These are phyloP conservation scores for Priceomyces haplophilus DNA, from an alignment of 805 yeast genomes.

Conservation along the genomic window DNA sequence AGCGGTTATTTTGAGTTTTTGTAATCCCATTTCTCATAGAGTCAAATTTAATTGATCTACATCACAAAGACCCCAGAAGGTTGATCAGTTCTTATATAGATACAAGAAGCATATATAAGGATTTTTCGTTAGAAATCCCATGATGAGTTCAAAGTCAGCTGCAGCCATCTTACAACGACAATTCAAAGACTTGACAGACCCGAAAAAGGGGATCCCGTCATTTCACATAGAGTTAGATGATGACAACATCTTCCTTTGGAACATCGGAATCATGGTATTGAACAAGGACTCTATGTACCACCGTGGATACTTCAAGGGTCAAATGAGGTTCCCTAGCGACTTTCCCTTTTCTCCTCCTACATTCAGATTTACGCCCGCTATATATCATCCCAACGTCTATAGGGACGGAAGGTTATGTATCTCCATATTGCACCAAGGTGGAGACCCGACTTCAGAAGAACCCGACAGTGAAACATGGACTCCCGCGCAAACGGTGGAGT, in stretches of 20 bases:
- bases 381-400: constrained; percentile 93
- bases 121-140: background rate
- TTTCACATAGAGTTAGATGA: constrained; percentile 64
- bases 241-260: constrained; percentile 64
- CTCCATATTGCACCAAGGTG: constrained; percentile 87
- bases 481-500: constrained; percentile 89
- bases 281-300: constrained; percentile 87
- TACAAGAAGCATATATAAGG: background rate
- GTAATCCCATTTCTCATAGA: constrained; percentile 3
- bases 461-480: constrained; percentile 94
- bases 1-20: constrained; percentile 5
- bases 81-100: constrained; percentile 1
- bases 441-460: constrained; percentile 86
- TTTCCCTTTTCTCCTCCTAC: constrained; percentile 93
- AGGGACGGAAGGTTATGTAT: constrained; percentile 91
- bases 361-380: constrained; percentile 88
- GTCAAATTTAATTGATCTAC: background rate
- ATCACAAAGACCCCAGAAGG: background rate
- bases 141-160: constrained; percentile 56
- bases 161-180: constrained; percentile 90
- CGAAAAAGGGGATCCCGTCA: constrained; percentile 63
- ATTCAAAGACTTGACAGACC: constrained; percentile 89
- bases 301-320: constrained; percentile 93
- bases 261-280: constrained; percentile 87
- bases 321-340: constrained; percentile 88